phyloP scores from a whole-genome alignment of 1,284 basidiomycete genomes.

The Pseudozyma pruni region DNA sequence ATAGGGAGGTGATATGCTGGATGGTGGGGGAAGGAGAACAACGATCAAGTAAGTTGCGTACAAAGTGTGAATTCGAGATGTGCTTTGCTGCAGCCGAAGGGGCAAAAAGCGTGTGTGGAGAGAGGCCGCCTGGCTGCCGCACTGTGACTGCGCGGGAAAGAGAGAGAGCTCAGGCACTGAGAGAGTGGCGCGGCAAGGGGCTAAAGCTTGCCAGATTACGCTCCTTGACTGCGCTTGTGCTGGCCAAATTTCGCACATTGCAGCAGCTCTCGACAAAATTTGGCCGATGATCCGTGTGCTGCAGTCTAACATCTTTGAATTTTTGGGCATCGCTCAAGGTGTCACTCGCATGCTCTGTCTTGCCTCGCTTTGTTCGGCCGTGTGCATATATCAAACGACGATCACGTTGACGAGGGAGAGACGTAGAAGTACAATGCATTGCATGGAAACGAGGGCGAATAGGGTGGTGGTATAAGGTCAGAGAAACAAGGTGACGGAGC shows the following conservation, averaged over 20 bases:
- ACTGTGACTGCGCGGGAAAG: not conserved
- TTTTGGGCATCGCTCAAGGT: no score
- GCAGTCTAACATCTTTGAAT: no score
- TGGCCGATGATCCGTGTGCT: no score
- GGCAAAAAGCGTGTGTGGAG: slow-evolving; percentile 6
- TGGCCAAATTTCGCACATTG: no score
- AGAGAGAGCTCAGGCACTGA: not conserved
- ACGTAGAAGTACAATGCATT: slow-evolving; percentile 26
- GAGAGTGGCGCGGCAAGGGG: slow-evolving; percentile 4
- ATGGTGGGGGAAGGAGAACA: no score
- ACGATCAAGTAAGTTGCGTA: no score
- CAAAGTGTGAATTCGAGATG: slow-evolving; percentile 2
- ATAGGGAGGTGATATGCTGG: no score
- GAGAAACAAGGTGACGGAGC: not conserved
- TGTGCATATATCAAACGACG: no score
- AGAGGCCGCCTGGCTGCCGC: not conserved
- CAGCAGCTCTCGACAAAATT: no score
- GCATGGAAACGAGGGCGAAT: not conserved
- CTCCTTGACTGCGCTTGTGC: no score
- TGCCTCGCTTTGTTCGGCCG: no score
- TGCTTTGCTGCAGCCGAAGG: not conserved
- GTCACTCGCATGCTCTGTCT: no score
- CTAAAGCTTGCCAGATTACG: not conserved
- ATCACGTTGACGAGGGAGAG: not conserved
- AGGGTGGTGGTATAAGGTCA: not conserved